Evolutionary conservation across 2,329 filamentous ascomycete species (phyloP).

Genomic region (Verticillium zaregamsianum): DNA sequence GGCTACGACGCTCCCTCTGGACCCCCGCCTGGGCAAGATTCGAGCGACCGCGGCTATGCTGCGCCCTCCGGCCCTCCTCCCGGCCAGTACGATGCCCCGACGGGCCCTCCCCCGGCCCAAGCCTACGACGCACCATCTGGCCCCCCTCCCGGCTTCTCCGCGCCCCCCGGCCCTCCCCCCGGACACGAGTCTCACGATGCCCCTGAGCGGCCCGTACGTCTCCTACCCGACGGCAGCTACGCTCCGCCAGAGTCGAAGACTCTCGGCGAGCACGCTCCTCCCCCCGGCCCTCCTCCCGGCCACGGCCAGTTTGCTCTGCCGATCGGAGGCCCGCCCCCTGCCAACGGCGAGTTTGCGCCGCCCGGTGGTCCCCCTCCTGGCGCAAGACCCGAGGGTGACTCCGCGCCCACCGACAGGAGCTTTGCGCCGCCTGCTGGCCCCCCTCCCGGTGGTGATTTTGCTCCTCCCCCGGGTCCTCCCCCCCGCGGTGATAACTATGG

Average conservation of each 20-base stretch:
- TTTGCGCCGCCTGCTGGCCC: conserved; percentile 12
- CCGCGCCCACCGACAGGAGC: background rate
- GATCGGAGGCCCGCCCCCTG: conserved; percentile 19
- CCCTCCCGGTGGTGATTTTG: conserved; percentile 19
- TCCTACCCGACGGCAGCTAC: conserved; percentile 6
- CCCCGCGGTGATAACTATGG: conserved; percentile 20
- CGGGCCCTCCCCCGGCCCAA: conserved; percentile 23
- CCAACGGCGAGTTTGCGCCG: conserved; percentile 13
- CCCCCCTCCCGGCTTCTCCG: conserved; percentile 18
- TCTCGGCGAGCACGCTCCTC: conserved; percentile 14
- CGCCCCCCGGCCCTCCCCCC: conserved; percentile 19
- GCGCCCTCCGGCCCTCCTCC: conserved; percentile 18
- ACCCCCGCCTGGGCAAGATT: conserved; percentile 1
- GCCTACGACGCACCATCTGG: conserved; percentile 14
- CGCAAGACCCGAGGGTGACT: background rate
- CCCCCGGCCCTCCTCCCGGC: conserved; percentile 15
- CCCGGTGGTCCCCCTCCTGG: conserved; percentile 17
- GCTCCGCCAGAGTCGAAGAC: conserved; percentile 17
- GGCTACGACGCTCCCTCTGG: conserved; percentile 18
- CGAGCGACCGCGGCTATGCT: conserved; percentile 4
- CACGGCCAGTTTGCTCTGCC: conserved; percentile 24
- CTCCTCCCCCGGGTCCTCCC: conserved; percentile 24
- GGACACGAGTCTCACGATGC: conserved; percentile 1
- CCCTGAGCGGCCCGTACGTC: conserved; percentile 18
- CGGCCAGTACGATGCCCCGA: conserved; percentile 23